These are phyloP conservation scores for Cercospora berteroae DNA, from an alignment of 2,329 filamentous ascomycete species.

Conservation along the genomic window DNA sequence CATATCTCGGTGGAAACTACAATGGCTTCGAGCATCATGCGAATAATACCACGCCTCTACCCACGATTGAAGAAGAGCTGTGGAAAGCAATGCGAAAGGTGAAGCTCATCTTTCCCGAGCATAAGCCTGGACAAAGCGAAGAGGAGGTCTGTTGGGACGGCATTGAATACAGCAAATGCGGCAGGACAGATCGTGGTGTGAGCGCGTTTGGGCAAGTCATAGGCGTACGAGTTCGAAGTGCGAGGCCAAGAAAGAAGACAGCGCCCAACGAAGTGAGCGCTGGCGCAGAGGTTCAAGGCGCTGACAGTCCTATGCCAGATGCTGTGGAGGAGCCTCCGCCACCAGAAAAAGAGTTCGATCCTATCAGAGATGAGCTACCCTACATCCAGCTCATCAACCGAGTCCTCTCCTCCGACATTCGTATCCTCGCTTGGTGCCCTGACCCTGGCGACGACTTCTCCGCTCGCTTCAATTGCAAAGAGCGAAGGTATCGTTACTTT, in stretches of 20 bases:
- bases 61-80: conserved; percentile 88
- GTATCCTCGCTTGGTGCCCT: conserved; percentile 90
- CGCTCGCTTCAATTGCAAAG: conserved; percentile 87
- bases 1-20: conserved; percentile 87
- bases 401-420: conserved; percentile 83
- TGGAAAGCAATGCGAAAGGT: conserved; percentile 87
- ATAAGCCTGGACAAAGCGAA: conserved; percentile 34
- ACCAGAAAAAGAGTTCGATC: conserved; percentile 52
- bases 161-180: conserved; percentile 92
- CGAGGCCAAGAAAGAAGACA: conserved; percentile 52
- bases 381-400: conserved; percentile 84
- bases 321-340: conserved; percentile 18
- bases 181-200: conserved; percentile 86
- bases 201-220: conserved; percentile 97
- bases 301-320: conserved; percentile 19
- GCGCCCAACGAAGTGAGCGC: conserved; percentile 11
- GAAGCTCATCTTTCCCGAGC: conserved; percentile 72
- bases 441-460: conserved; percentile 76
- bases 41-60: conserved; percentile 64
- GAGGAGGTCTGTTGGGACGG: conserved; percentile 71
- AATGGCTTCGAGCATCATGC: conserved; percentile 89
- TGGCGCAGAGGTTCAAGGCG: conserved; percentile 18
- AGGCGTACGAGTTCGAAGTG: conserved; percentile 76
- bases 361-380: conserved; percentile 74
- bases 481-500: conserved; percentile 92